Evolutionary conservation across 2,329 filamentous ascomycete genomes (phyloP).

Genomic region (Pseudocercospora musae): DNA sequence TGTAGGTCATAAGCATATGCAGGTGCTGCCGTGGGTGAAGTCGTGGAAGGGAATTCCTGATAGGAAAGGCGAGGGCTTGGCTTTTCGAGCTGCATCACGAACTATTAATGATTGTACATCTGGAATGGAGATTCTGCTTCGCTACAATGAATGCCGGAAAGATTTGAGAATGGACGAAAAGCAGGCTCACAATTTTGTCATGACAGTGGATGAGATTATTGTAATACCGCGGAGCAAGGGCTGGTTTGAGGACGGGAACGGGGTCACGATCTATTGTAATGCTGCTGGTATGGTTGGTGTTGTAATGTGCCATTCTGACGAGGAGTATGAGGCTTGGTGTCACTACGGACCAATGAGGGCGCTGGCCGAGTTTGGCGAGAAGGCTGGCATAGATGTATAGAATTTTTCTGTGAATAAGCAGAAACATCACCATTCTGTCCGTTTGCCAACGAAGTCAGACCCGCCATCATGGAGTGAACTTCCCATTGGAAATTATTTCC

Average conservation of each 20-base stretch:
- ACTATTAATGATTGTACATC: not conserved
- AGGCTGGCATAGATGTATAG: not conserved
- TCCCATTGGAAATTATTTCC: not conserved
- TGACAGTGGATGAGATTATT: constrained; percentile 35
- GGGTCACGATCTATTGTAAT: constrained; percentile 26
- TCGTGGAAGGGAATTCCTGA: constrained; percentile 24
- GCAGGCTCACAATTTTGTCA: constrained; percentile 36
- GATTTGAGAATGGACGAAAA: constrained; percentile 16
- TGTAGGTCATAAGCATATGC: constrained; percentile 47
- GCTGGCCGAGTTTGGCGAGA: constrained; percentile 16
- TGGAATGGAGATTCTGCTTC: constrained; percentile 11
- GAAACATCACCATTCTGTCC: not conserved
- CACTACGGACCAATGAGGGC: constrained; percentile 17
- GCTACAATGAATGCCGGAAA: constrained; percentile 22
- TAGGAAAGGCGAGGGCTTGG: not conserved
- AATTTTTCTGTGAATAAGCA: not conserved
- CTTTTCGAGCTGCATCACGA: not conserved
- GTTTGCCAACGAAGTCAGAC: not conserved
- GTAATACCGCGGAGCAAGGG: constrained; percentile 36
- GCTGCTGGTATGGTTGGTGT: constrained; percentile 39
- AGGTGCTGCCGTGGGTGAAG: constrained; percentile 35
- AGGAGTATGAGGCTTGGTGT: constrained; percentile 18
- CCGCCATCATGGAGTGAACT: too few species aligned
- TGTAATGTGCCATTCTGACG: constrained; percentile 23
- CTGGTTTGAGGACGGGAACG: constrained; percentile 24